phyloP scores from a whole-genome alignment of 2,329 filamentous ascomycete species.

The Penicillium sp. region DNA sequence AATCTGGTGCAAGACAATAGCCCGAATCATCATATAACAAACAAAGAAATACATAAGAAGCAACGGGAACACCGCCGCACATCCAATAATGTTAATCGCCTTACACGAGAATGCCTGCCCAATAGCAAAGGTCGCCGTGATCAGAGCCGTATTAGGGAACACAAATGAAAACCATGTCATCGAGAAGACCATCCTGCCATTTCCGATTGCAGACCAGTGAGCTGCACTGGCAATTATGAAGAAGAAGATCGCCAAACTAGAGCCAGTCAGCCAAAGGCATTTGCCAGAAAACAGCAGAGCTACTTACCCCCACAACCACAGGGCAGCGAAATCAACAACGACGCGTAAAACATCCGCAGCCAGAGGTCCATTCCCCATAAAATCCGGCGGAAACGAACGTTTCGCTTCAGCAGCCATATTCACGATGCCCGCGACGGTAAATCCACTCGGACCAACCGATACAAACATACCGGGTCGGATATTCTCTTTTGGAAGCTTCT shows the following conservation, averaged over 20 bases:
- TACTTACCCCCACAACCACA: constrained; percentile 75
- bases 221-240: constrained; percentile 80
- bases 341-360: constrained; percentile 61
- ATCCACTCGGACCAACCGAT: constrained; percentile 75
- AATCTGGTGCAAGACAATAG: constrained; percentile 69
- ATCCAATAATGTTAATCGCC: constrained; percentile 69
- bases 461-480: constrained; percentile 85
- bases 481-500: constrained; percentile 77
- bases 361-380: constrained; percentile 62
- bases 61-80: constrained; percentile 67
- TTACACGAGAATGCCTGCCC: constrained; percentile 63
- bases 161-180: constrained; percentile 88
- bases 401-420: constrained; percentile 60
- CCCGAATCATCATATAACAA: constrained; percentile 70
- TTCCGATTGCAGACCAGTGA: constrained; percentile 68
- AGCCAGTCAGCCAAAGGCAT: background rate
- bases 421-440: constrained; percentile 66
- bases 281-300: background rate
- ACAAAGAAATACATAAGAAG: constrained; percentile 71
- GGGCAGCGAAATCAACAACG: constrained; percentile 64
- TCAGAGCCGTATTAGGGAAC: constrained; percentile 77
- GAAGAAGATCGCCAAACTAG: constrained; percentile 71
- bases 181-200: constrained; percentile 70
- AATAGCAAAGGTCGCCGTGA: constrained; percentile 73
- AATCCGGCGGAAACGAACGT: constrained; percentile 53